A percentile compares a stretch with the other conserved stretches of the same genome.
These are phyloP conservation scores for Glycine latifolia DNA, from an alignment of 306 rosid genomes.

Conservation along the genomic window DNA sequence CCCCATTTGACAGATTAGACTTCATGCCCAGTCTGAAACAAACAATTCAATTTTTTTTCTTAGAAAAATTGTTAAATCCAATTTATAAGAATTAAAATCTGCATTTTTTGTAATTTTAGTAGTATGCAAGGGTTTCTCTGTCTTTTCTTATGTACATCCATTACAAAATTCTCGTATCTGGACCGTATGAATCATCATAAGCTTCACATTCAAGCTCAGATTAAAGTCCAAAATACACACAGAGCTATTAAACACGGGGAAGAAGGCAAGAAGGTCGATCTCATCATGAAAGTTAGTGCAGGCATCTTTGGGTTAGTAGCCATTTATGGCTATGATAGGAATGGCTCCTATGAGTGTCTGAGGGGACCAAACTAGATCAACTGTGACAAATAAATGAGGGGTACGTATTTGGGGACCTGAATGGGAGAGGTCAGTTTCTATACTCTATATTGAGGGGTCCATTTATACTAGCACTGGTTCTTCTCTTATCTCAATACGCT, in stretches of 20 bases:
- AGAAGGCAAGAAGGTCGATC: slow-evolving; percentile 40
- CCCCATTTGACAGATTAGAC: too few relatives aligned
- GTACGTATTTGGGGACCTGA: slow-evolving; percentile 49
- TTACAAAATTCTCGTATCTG: not conserved
- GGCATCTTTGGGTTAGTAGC: slow-evolving; percentile 56
- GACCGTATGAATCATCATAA: not conserved
- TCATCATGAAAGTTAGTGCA: slow-evolving; percentile 52
- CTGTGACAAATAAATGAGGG: slow-evolving; percentile 45
- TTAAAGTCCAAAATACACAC: slow-evolving; percentile 30
- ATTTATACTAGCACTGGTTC: slow-evolving; percentile 48
- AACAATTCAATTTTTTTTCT: too few relatives aligned
- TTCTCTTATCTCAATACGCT: slow-evolving; percentile 61
- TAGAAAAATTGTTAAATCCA: too few relatives aligned
- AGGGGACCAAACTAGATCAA: slow-evolving; percentile 53
- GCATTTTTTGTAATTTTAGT: not conserved
- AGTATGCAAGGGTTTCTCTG: not conserved
- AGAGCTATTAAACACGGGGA: slow-evolving; percentile 35
- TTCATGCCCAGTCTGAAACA: too few relatives aligned
- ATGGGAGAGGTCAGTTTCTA: slow-evolving; percentile 53
- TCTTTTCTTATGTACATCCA: not conserved
- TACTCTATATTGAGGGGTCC: slow-evolving; percentile 47
- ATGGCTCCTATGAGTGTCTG: slow-evolving; percentile 40
- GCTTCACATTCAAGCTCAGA: slow-evolving; percentile 36
- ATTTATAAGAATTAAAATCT: too few relatives aligned
- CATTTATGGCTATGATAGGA: slow-evolving; percentile 57